A percentile compares a stretch with the other conserved stretches of the same genome.
phyloP scores from a whole-genome alignment of 495 filamentous ascomycete genomes.

The Lophium mytilinum region DNA sequence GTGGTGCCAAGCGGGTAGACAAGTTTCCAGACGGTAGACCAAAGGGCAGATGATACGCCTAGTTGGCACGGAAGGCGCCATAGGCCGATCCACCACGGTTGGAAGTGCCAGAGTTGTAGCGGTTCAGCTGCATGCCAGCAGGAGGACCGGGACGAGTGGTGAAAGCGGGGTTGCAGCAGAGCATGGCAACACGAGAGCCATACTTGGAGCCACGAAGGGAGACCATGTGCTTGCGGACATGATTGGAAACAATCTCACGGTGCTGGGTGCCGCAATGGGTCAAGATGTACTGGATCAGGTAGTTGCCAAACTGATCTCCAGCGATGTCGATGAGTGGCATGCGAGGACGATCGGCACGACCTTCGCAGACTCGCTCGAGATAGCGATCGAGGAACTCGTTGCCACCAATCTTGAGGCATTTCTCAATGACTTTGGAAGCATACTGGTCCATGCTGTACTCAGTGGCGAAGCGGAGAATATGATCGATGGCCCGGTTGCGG shows the following conservation, averaged over 20 bases:
- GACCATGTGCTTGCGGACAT: conserved; percentile 98
- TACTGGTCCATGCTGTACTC: conserved; percentile 99
- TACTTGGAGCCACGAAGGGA: conserved; percentile 97
- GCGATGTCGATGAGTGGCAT: conserved; percentile 98
- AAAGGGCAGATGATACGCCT: too few relatives aligned
- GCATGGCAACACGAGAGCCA: conserved; percentile 95
- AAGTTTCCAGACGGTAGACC: background rate
- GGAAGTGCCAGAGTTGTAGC: conserved; percentile 46
- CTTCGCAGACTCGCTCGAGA: conserved; percentile 87
- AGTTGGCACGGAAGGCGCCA: conserved; percentile 7
- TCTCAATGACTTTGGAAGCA: conserved; percentile 97
- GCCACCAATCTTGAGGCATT: conserved; percentile 95
- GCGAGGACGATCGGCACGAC: conserved; percentile 79
- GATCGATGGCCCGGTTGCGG: conserved; percentile 86
- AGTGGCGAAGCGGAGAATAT: conserved; percentile 82
- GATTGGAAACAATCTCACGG: conserved; percentile 82
- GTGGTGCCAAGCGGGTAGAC: conserved; percentile 1
- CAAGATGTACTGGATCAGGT: conserved; percentile 93
- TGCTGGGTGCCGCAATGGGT: conserved; percentile 79
- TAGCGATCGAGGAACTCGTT: conserved; percentile 87
- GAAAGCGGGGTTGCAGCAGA: conserved; percentile 89
- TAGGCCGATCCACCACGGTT: conserved; percentile 15
- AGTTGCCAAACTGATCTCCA: conserved; percentile 97
- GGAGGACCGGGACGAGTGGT: conserved; percentile 79
- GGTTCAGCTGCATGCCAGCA: conserved; percentile 53